A percentile compares a stretch with the other conserved stretches of the same genome.
Conservation (phyloP, 2,329 filamentous ascomycete genomes). For the Pseudofabraea citricarpa region DNA sequence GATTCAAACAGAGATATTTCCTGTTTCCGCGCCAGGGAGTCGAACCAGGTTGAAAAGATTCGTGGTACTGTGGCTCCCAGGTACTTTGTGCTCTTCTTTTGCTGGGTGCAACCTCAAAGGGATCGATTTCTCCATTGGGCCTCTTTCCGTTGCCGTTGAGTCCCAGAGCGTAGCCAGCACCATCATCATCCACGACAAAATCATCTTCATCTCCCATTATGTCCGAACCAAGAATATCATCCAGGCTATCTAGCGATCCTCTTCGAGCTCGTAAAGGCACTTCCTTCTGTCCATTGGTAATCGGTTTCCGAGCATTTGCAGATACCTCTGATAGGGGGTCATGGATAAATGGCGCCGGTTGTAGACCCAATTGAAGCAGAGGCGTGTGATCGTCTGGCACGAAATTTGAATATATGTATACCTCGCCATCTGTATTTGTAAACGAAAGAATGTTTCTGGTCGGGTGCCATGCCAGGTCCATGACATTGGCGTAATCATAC, state of each 20-base stretch:
- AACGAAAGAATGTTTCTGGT: slow-evolving; percentile 85
- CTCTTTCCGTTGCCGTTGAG: slow-evolving; percentile 60
- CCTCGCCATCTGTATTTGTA: slow-evolving; percentile 85
- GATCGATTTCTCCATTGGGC: slow-evolving; percentile 40
- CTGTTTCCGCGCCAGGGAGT: slow-evolving; percentile 95
- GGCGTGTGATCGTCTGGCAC: slow-evolving; percentile 52
- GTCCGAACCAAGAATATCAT: slow-evolving; percentile 69
- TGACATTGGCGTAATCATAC: slow-evolving; percentile 76
- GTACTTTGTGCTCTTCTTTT: slow-evolving; percentile 26
- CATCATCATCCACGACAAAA: slow-evolving; percentile 93
- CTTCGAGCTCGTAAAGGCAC: slow-evolving; percentile 46
- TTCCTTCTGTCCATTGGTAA: slow-evolving; percentile 48
- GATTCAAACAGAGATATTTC: slow-evolving; percentile 87
- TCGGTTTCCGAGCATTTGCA: slow-evolving; percentile 55
- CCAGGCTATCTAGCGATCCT: slow-evolving; percentile 70
- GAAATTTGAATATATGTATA: slow-evolving; percentile 81
- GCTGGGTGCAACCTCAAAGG: slow-evolving; percentile 32
- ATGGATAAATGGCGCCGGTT: slow-evolving; percentile 82
- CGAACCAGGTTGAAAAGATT: slow-evolving; percentile 86
- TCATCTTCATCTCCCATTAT: slow-evolving; percentile 54
- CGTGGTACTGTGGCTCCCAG: slow-evolving; percentile 64
- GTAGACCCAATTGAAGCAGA: slow-evolving; percentile 52
- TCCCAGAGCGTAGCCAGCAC: slow-evolving; percentile 76
- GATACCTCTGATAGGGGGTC: slow-evolving; percentile 69
- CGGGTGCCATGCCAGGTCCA: slow-evolving; percentile 88